Conservation (phyloP, 805 yeast genomes). For the Ogataea trehalophila region DNA sequence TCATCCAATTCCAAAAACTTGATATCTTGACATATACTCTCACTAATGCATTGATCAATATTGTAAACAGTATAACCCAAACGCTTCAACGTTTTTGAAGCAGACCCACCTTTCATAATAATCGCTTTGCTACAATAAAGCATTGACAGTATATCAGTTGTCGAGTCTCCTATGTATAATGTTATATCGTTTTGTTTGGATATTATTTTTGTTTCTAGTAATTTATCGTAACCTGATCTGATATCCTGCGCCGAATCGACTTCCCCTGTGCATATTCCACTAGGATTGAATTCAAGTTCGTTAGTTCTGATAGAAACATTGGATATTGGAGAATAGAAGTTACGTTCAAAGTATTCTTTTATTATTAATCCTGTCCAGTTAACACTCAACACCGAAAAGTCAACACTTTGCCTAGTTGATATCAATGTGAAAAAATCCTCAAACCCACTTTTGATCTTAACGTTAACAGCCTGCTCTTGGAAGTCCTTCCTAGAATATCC, state of each 20-base stretch:
- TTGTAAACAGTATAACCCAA: constrained; percentile 22
- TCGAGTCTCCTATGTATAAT: constrained; percentile 58
- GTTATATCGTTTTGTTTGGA: constrained; percentile 18
- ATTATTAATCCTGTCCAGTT: constrained; percentile 58
- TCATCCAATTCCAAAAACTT: constrained; percentile 17
- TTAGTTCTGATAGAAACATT: constrained; percentile 37
- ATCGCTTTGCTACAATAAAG: constrained; percentile 43
- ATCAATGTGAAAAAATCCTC: constrained; percentile 23
- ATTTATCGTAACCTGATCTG: constrained; percentile 55
- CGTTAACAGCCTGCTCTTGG: constrained; percentile 30
- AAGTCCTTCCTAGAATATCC: constrained; percentile 35
- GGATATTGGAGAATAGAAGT: constrained; percentile 13
- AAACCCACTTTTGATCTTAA: constrained; percentile 38
- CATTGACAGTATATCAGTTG: constrained; percentile 52
- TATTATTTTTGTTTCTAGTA: constrained; percentile 18
- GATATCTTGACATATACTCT: not conserved
- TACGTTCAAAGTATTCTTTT: constrained; percentile 21
- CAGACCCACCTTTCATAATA: constrained; percentile 38
- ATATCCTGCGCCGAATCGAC: constrained; percentile 23
- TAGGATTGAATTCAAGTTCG: constrained; percentile 40
- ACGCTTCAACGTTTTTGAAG: constrained; percentile 20
- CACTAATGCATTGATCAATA: constrained; percentile 10
- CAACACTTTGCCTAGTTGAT: not conserved
- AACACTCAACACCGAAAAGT: constrained; percentile 43
- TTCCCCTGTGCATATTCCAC: constrained; percentile 22